A percentile compares a stretch with the other conserved stretches of the same genome.
Evolutionary conservation across 257 asterid species (phyloP).

Genomic region (Paraleonurus japonicus): DNA sequence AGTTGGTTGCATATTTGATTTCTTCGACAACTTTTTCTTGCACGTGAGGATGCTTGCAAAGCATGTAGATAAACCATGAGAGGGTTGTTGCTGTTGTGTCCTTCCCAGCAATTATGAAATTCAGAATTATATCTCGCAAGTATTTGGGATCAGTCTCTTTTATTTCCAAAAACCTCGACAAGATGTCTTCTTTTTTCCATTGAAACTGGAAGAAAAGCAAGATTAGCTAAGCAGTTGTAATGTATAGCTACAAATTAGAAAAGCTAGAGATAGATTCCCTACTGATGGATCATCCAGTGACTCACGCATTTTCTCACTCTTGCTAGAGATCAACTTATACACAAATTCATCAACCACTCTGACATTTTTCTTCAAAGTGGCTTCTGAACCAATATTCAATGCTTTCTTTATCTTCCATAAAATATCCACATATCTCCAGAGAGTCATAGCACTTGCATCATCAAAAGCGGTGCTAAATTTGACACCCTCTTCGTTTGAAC

Average conservation of each 20-base stretch:
- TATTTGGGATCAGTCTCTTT: slow-evolving; percentile 38
- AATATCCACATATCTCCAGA: slow-evolving; percentile 53
- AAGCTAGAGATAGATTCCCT: slow-evolving; percentile 21
- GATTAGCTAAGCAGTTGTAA: not conserved
- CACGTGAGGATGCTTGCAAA: slow-evolving; percentile 51
- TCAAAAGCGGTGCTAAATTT: slow-evolving; percentile 51
- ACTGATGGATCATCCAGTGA: slow-evolving; percentile 38
- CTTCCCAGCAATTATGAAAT: slow-evolving; percentile 57
- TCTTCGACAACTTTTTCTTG: slow-evolving; percentile 54
- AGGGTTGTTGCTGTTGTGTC: slow-evolving; percentile 55
- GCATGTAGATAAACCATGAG: slow-evolving; percentile 53
- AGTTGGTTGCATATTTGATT: slow-evolving; percentile 29
- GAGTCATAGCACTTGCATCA: slow-evolving; percentile 50
- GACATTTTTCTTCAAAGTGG: slow-evolving; percentile 38
- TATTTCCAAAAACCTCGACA: slow-evolving; percentile 51
- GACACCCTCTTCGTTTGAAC: slow-evolving; percentile 51
- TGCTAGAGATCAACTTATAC: slow-evolving; percentile 45
- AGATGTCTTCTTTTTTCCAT: slow-evolving; percentile 54
- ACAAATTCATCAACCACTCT: slow-evolving; percentile 48
- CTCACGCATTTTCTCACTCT: slow-evolving; percentile 36
- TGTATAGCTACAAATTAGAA: not conserved
- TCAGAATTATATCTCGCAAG: slow-evolving; percentile 56
- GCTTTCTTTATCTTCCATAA: slow-evolving; percentile 51
- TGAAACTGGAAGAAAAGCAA: slow-evolving; percentile 28
- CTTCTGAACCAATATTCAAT: slow-evolving; percentile 52